Evolutionary conservation across 306 rosid species (phyloP), one percentile per base, ranked within the genome.

Genomic region (Medicago lupulina): DNA sequence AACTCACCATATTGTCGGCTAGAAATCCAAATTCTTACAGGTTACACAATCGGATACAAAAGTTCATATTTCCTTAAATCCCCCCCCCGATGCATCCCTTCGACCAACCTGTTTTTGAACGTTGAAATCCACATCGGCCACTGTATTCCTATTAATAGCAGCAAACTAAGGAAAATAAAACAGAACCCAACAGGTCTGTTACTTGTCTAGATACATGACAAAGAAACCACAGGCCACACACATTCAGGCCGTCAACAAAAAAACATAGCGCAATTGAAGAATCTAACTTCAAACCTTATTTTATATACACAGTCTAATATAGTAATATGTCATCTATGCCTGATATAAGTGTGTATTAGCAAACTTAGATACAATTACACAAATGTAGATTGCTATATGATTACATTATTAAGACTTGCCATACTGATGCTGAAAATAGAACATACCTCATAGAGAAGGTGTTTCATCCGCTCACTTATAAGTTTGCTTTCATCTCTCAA

Each of bases 391-490:
- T 74, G 0, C 15, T 66, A 72, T 15, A 60, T 67, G 73, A 76
- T 53, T n/a, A 62, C 9, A 61, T 57, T 39, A 21, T 31, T 5
- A 54, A 70, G 51, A 70, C 59, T 40, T 12, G 28, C 23, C 70
- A 71, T 3, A 28, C 18, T 38, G 63, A n/a, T 53, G 51, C 38
- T 59, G 62, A 54, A 85, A 53, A 78, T 55, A 79, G 60, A 62
- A 28, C 0, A 38, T 79, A 90, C 98, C 98, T 95, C 98, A 44
- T 95, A 96, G 8, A 88, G 85, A 81, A 96, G 97, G 81, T 92
- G 93, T 76, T 90, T 88, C 98, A 96, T 92, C 79, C 82, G 83
- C 40, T 96, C 99, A 39, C 99, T 90, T 76, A 90, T 96, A 58
- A 96, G 85, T 28, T 73, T 76, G 83, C 88, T 89, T 81, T 96